Evolutionary conservation across 2,329 filamentous ascomycete species (phyloP), one percentile per base, ranked within the genome.

Genomic region (Colletotrichum agaves): DNA sequence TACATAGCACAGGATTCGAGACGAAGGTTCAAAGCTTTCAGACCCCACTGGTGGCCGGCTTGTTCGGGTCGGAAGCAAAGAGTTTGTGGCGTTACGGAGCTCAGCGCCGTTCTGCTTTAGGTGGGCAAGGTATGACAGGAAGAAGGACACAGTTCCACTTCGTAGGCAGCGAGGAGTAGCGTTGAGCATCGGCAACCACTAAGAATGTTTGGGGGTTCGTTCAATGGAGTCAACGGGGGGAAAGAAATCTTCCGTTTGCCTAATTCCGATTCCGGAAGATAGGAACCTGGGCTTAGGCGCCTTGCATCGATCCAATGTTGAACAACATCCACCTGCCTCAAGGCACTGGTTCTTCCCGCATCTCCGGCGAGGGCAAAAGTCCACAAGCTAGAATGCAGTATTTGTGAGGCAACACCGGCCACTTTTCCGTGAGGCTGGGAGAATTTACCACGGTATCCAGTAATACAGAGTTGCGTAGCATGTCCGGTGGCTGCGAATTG

Each of bases 21-120:
- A 61, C 58, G 46, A 35, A 52, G 41, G 35, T 31, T 31, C 35
- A 61, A 61, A 52, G 58, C 47, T 61, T 61, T 46, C 46, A 52
- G 58, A 43, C 58, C 46, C 46, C 35, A 61, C 35, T 17, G 15
- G 13, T 31, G 23, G 12, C 37, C 58, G 58, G 58, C 52, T 61
- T 61, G 33, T 61, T 61, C 58, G 58, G 58, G 33, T 15, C 58
- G 58, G 58, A 61, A 23, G 33, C 23, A 39, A 27, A 41, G 35
- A 23, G 39, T 59, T 59, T 64, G 61, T 53, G 64, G 60, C 53
- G 47, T 53, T 11, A 64, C 53, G 64, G 60, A 67, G 61, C 64
- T 49, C 55, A 21, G 47, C 53, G 64, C n/a, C 43, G 39, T 64
- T 67, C 61, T 63, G 64, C 17, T 37, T 53, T 33, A 50, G 47